These are phyloP conservation scores for Emergomyces pasteurianus DNA, from an alignment of 2,329 filamentous ascomycete species.

Conservation along the genomic window DNA sequence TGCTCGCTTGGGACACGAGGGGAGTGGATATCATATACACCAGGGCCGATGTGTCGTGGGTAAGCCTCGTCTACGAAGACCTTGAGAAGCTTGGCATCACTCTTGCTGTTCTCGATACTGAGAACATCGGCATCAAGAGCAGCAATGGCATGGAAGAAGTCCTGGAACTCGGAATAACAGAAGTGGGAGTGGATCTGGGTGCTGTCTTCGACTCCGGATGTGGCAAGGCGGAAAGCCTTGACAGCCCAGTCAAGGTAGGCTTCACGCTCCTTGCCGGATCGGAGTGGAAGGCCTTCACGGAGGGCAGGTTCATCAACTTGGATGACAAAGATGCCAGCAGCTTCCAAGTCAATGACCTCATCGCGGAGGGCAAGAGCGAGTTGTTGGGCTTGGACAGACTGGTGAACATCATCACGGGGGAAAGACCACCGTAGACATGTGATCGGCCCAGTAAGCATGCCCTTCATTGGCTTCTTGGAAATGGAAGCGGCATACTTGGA, in stretches of 20 bases:
- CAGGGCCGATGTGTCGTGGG: slow-evolving; percentile 94
- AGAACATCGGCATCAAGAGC: slow-evolving; percentile 96
- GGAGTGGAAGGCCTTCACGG: slow-evolving; percentile 97
- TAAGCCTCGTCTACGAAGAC: slow-evolving; percentile 97
- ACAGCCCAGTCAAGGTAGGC: slow-evolving; percentile 97
- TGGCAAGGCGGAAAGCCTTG: slow-evolving; percentile 92
- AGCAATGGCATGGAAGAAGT: slow-evolving; percentile 99
- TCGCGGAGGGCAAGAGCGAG: slow-evolving; percentile 96
- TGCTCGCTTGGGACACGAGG: slow-evolving; percentile 93
- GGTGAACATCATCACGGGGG: slow-evolving; percentile 98
- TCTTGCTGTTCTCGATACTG: slow-evolving; percentile 99
- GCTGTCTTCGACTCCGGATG: slow-evolving; percentile 81
- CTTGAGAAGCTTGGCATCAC: slow-evolving; percentile 95
- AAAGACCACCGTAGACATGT: slow-evolving; percentile 99
- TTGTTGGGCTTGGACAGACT: slow-evolving; percentile 97
- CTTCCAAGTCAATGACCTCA: slow-evolving; percentile 95
- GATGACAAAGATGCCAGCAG: slow-evolving; percentile 93
- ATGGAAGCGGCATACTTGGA: slow-evolving; percentile 95
- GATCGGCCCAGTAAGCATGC: slow-evolving; percentile 98
- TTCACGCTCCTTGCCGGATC: slow-evolving; percentile 84
- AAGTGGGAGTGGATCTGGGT: slow-evolving; percentile 99
- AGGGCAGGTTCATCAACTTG: slow-evolving; percentile 99
- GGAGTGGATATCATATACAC: slow-evolving; percentile 99
- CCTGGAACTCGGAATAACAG: slow-evolving; percentile 99
- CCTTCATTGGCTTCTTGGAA: slow-evolving; percentile 99